Evolutionary conservation across 1,284 basidiomycete species (phyloP).

Genomic region (Tilletia setariae): DNA sequence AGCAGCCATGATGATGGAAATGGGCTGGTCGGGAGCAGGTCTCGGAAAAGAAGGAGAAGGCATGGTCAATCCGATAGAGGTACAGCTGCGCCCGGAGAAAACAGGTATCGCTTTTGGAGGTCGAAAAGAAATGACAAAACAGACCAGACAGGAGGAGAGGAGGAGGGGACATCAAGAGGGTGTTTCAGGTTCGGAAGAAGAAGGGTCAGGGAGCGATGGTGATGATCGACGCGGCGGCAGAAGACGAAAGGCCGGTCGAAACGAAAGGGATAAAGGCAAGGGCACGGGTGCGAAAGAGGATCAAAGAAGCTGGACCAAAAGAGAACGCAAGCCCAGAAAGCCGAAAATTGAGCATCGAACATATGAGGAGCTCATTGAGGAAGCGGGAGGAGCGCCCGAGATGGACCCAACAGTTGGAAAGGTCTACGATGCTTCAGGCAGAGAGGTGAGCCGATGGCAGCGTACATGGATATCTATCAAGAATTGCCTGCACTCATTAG

Average conservation of each 20-base stretch:
- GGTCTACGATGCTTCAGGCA: constrained; percentile 45
- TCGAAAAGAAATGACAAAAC: constrained; percentile 48
- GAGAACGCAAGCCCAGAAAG: constrained; percentile 35
- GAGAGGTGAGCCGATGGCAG: constrained; percentile 27
- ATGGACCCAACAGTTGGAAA: constrained; percentile 27
- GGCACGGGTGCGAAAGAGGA: not conserved
- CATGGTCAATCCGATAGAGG: constrained; percentile 51
- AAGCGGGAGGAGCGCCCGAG: constrained; percentile 26
- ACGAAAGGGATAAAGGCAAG: constrained; percentile 15
- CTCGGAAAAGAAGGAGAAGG: constrained; percentile 48
- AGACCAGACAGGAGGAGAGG: constrained; percentile 35
- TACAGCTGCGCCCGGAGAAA: constrained; percentile 46
- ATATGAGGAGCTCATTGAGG: constrained; percentile 50
- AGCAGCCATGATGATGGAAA: constrained; percentile 43
- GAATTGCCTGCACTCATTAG: too few relatives aligned
- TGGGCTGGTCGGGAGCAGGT: constrained; percentile 54
- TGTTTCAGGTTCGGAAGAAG: constrained; percentile 23
- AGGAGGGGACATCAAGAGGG: not conserved
- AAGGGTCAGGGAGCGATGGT: constrained; percentile 29
- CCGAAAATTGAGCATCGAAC: constrained; percentile 48
- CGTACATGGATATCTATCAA: not conserved
- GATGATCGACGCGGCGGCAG: constrained; percentile 60
- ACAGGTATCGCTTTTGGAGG: constrained; percentile 52
- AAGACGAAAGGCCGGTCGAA: constrained; percentile 11
- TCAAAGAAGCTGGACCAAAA: constrained; percentile 34